Evolutionary conservation across 805 yeast species (phyloP), one percentile per base, ranked within the genome.

Genomic region (Wickerhamiella bombiphila): DNA sequence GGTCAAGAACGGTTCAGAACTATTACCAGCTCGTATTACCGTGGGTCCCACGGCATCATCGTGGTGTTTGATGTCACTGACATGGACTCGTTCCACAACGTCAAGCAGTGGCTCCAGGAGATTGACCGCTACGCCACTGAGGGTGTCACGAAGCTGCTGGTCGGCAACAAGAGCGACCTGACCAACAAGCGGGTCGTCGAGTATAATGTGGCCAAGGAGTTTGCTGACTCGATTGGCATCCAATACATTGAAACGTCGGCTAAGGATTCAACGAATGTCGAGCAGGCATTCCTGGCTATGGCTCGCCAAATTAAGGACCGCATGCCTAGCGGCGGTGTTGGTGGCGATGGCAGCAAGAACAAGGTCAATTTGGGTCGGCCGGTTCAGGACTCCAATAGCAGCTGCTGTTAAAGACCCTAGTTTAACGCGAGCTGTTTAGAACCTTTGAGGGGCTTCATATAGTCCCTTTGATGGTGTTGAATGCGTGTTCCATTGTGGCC

Each of bases 1-100:
- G 98, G 98, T 34, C 98, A 91, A 66, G 98, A 91, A 62, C 70
- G 98, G 53, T 91, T 91, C 67, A 77, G 97, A 64, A 91, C 98
- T 36, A 88, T 88, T 64, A 91, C 97, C 9, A 81, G 95, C 11
- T 82, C 95, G 13, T 88, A 88, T 66, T 88, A 88, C 68, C 79
- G 98, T 60, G 98, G 98, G 40, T 95, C 97, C 9, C 97, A 88
- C 58, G 98, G 98, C 44, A 91, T 88, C 60, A 91, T 88, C 53
- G 88, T 88, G 52, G 98, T 88, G 37, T 88, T 91, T 60, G 98
- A 88, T 58, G 96, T 91, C 33, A 91, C 98, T 37, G 97, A 91
- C 61, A 95, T 83, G 63, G 65, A 64, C 47, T 55, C 63, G 37
- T 88, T 88, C 69, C 82, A 83, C 63, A 85, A 91, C 59, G 96